These are phyloP conservation scores for Gonapodya prolifera DNA, from an alignment of 192 early-diverging fungal species.

Conservation along the genomic window DNA sequence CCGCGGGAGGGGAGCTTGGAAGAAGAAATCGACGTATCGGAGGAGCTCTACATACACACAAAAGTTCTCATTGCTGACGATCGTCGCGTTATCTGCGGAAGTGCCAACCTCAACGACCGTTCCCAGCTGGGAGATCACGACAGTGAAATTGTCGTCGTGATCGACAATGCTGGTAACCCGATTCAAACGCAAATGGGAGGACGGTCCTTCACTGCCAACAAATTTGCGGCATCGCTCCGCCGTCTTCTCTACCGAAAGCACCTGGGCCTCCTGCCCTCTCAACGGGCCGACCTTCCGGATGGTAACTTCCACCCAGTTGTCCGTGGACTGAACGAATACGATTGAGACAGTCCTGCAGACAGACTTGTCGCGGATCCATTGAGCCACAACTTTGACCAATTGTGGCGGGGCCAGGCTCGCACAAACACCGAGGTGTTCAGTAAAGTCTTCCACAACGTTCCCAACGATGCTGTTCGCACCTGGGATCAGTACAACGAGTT, in stretches of 20 bases:
- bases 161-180: constrained; percentile 58
- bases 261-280: constrained; percentile 48
- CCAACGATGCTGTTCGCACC: constrained; percentile 61
- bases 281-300: constrained; percentile 15
- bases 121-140: constrained; percentile 77
- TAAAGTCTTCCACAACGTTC: constrained; percentile 73
- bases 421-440: constrained; percentile 59
- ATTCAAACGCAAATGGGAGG: constrained; percentile 65
- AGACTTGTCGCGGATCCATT: constrained; percentile 52
- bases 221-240: constrained; percentile 62
- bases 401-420: constrained; percentile 53
- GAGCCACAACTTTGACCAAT: constrained; percentile 36
- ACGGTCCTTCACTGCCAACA: constrained; percentile 53
- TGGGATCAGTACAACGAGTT: constrained; percentile 26
- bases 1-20: too few relatives aligned
- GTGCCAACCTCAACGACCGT: constrained; percentile 85
- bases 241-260: constrained; percentile 71
- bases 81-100: constrained; percentile 65
- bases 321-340: constrained; percentile 8
- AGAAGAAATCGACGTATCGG: constrained; percentile 51
- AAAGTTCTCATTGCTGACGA: constrained; percentile 84
- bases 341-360: constrained; percentile 19
- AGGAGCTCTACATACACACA: constrained; percentile 77
- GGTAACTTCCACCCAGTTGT: too few relatives aligned
- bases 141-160: constrained; percentile 74